These are phyloP conservation scores for Ambrosiella beaveri DNA, from an alignment of 2,329 filamentous ascomycete genomes.

Conservation along the genomic window DNA sequence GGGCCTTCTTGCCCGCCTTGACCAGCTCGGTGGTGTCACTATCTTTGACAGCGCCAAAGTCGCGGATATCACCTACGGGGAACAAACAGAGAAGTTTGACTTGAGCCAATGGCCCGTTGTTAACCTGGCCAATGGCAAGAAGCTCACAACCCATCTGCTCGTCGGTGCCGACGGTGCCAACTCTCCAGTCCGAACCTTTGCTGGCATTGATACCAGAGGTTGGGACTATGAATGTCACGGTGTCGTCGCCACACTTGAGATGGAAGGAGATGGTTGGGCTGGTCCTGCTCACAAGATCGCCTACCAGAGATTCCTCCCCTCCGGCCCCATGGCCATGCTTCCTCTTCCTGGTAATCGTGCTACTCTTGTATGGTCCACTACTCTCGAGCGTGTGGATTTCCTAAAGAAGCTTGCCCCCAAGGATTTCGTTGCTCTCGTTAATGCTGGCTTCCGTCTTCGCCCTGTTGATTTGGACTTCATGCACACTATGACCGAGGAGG, in stretches of 20 bases:
- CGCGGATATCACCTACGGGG: slow-evolving; percentile 59
- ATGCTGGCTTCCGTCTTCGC: slow-evolving; percentile 75
- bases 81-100: slow-evolving; percentile 51
- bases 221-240: slow-evolving; percentile 92
- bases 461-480: slow-evolving; percentile 70
- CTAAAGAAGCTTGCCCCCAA: slow-evolving; percentile 56
- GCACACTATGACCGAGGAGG: slow-evolving; percentile 37
- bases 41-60: slow-evolving; percentile 65
- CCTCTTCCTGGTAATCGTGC: slow-evolving; percentile 71
- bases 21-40: slow-evolving; percentile 49
- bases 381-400: slow-evolving; percentile 56
- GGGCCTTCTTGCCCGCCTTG: slow-evolving; percentile 54
- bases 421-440: slow-evolving; percentile 76
- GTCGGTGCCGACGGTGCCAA: slow-evolving; percentile 92
- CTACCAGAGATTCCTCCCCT: slow-evolving; percentile 88
- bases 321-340: slow-evolving; percentile 78
- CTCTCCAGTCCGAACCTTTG: slow-evolving; percentile 79
- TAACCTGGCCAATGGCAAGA: slow-evolving; percentile 47
- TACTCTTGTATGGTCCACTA: slow-evolving; percentile 90
- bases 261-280: slow-evolving; percentile 43
- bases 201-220: slow-evolving; percentile 66
- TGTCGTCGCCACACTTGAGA: slow-evolving; percentile 70
- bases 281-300: slow-evolving; percentile 50
- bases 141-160: slow-evolving; percentile 64
- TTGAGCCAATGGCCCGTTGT: slow-evolving; percentile 79